Conservation (phyloP, 352 stramenopile genomes). For the Phytopythium montanum region DNA sequence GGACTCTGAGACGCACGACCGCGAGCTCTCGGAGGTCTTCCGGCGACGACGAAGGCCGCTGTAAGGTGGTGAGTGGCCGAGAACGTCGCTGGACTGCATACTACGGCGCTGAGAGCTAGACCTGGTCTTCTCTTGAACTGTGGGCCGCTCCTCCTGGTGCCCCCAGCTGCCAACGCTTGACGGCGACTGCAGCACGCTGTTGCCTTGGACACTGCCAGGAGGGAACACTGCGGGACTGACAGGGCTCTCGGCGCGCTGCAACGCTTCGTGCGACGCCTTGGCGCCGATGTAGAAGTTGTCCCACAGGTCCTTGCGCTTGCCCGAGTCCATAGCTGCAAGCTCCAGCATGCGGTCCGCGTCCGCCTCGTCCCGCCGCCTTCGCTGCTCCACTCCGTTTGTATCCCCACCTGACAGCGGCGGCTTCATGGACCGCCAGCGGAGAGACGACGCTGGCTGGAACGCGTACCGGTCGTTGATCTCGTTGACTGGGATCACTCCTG, state of each 20-base stretch:
- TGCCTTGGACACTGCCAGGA: not conserved
- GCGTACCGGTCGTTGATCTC: slow-evolving; percentile 16
- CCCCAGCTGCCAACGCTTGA: not conserved
- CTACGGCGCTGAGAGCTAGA: not conserved
- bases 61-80: not conserved
- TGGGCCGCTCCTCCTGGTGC: not conserved
- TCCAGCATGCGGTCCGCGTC: slow-evolving; percentile 26
- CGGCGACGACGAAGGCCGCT: not conserved
- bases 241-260: too few species aligned
- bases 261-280: slow-evolving; percentile 15
- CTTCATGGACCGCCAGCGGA: slow-evolving; percentile 24
- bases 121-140: not conserved
- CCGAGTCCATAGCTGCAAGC: slow-evolving; percentile 17
- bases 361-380: slow-evolving; percentile 14
- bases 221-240: not conserved
- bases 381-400: slow-evolving; percentile 4
- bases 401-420: not conserved
- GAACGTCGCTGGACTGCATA: slow-evolving; percentile 2
- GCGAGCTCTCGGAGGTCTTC: not conserved
- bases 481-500: slow-evolving; percentile 10
- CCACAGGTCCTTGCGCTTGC: slow-evolving; percentile 27
- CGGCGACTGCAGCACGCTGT: not conserved
- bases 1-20: not conserved
- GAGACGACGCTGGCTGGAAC: slow-evolving; percentile 24
- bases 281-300: slow-evolving; percentile 33